Percentiles rank a stretch among this genome's conserved stretches.
phyloP scores from a whole-genome alignment of 1,139 yeast species.

The Scheffersomyces parashehatae region DNA sequence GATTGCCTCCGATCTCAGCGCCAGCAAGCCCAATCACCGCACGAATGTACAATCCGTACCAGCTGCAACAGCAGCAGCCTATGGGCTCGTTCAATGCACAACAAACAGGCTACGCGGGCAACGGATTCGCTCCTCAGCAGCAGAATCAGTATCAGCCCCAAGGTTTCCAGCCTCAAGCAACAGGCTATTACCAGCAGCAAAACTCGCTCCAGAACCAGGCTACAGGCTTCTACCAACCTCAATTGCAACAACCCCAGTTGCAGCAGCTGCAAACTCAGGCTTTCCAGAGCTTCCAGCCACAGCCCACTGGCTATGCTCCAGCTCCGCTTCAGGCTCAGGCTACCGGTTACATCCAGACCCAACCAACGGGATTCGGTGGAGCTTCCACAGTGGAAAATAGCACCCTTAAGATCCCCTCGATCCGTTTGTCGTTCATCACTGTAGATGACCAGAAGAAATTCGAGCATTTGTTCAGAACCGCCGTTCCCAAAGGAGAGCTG shows the following conservation, averaged over 20 bases:
- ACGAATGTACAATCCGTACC: conserved; percentile 48
- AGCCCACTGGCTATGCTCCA: neutral
- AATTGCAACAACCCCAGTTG: conserved; percentile 24
- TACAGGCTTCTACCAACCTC: conserved; percentile 24
- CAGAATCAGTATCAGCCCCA: conserved; percentile 11
- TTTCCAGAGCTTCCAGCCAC: neutral
- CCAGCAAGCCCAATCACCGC: too few species aligned
- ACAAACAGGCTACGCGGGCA: conserved; percentile 9
- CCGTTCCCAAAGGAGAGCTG: conserved; percentile 75
- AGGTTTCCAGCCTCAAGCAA: neutral
- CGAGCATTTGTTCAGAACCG: conserved; percentile 76
- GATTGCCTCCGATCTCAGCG: too few species aligned
- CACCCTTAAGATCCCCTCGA: conserved; percentile 57
- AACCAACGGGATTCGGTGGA: conserved; percentile 36
- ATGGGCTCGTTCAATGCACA: conserved; percentile 17
- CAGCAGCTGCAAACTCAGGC: conserved; percentile 11
- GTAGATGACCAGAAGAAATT: conserved; percentile 84
- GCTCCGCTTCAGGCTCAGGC: conserved; percentile 25
- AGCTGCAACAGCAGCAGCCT: conserved; percentile 22
- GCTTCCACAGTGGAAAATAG: conserved; percentile 31
- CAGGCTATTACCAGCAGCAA: conserved; percentile 7
- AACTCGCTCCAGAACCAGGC: conserved; percentile 17
- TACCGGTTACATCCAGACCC: conserved; percentile 37
- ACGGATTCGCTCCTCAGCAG: conserved; percentile 2
- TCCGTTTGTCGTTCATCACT: conserved; percentile 80